These are phyloP conservation scores for Venturia nashicola DNA, from an alignment of 2,329 filamentous ascomycete genomes.

Conservation along the genomic window DNA sequence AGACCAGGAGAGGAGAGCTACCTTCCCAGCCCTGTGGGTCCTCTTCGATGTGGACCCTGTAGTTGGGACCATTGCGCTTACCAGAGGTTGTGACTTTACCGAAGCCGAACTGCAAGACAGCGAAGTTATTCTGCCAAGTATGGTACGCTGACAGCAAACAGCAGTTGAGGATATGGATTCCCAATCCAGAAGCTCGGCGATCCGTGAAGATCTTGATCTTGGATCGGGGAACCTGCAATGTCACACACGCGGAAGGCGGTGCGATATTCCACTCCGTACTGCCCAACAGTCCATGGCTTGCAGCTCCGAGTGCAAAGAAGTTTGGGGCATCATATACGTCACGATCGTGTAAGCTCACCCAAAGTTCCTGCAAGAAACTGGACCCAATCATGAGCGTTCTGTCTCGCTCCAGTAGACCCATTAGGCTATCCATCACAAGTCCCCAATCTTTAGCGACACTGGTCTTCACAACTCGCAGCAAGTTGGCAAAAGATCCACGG, in stretches of 20 bases:
- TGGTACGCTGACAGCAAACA: constrained; percentile 11
- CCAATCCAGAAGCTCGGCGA: neutral
- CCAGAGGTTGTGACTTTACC: constrained; percentile 14
- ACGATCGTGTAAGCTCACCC: neutral
- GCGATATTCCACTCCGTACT: neutral
- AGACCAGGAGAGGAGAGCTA: neutral
- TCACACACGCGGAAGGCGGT: neutral
- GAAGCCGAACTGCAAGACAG: constrained; percentile 16
- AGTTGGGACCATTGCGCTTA: constrained; percentile 11
- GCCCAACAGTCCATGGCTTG: neutral
- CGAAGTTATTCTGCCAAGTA: constrained; percentile 14
- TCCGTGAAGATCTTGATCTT: neutral
- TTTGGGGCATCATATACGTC: neutral
- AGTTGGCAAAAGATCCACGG: neutral
- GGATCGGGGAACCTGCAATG: neutral
- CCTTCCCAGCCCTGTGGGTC: constrained; percentile 3
- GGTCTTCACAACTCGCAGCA: neutral
- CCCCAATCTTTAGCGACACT: neutral
- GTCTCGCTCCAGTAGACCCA: neutral
- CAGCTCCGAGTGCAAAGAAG: no score
- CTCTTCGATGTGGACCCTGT: constrained; percentile 1
- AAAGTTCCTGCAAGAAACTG: constrained; percentile 1
- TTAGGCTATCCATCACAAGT: neutral
- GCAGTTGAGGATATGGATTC: constrained; percentile 9
- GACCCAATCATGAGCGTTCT: neutral